Evolutionary conservation across 2,329 filamentous ascomycete genomes (phyloP), one percentile per base, ranked within the genome.

Genomic region (Apiospora hydei): DNA sequence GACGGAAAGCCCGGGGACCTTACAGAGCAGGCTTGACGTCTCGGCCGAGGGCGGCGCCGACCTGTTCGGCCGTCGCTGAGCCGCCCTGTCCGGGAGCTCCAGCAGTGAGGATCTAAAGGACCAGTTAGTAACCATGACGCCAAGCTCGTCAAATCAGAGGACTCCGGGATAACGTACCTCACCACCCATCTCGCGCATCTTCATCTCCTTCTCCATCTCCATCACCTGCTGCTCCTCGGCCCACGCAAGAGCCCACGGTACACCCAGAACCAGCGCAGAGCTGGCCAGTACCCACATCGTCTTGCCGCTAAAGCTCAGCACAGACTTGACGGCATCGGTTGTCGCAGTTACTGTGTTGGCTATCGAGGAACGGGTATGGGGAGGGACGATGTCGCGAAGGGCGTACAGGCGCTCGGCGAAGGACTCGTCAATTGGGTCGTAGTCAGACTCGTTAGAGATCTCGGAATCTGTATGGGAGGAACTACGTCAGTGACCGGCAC

Each of bases 181-280:
- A 81, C 93, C 92, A 75, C 94, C 94, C 80, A 93, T 90, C 89
- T 98, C 94, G 83, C 96, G 93, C 94, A 98, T 96, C 83, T 93
- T 92, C 90, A 95, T 95, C 87, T 98, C 96, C 84, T 95, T 91
- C 90, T 99, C 96, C 94, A 98, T 97, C 87, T 98, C 96, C 76
- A 96, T 88, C 82, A 97, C 91, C 87, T 98, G 94, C 88, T 98
- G 95, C 87, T 99, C 96, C 88, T 99, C 96, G 75, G 93, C 92
- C 82, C 95, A 96, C 72, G 95, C 96, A 77, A 99, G 87, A 72
- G 95, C 95, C 88, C 95, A 98, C 71, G 96, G 96, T 69, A 98
- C 94, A 78, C 95, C 95, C 75, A 98, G 85, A 81, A 99, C 87
- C 80, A 99, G 89, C 73, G 94, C 94, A 74, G 93, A 95, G 75